Base-by-base conservation (phyloP, 75 land plant genomes). In the Cryptomeria japonica region DNA sequence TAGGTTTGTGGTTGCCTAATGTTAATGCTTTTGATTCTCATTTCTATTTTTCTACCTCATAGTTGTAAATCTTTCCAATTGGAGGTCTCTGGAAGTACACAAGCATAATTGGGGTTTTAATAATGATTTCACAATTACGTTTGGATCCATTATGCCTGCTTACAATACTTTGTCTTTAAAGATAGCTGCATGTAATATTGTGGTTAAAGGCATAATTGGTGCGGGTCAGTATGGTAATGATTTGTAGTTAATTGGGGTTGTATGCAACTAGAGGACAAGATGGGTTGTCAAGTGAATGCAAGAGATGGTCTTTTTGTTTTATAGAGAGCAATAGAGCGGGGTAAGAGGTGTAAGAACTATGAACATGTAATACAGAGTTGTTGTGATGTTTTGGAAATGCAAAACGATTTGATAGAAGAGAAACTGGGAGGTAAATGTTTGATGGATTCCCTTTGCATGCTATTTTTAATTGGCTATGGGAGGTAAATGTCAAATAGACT, bases 71-170 rank as follows among this genome's bases (percentile, higher is more conserved):
- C 53, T 49, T 11, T 49, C 53, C 0, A 49, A 13, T 49, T 49
- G 53, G 53, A 49, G 53, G 53, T 13, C 53, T 49, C 53, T 49
- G 53, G 53, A 49, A 49, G 14, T 9, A 49, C 53, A 49, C 13
- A 49, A 49, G 53, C 53, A 49, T 13, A 49, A 49, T 49, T 49
- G 53, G 53, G 53, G 53, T 25, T 64, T 3, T 64, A 14, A 22
- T 5, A 64, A 25, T 25, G 72, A 64, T 64, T 64, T 22, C n/a
- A 5, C n/a, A 28, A 4, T 64, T 5, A 25, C n/a, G 22, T 64
- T 64, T 64, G 72, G 72, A 64, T 64, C 72, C 31, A 72, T 72
- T 72, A 34, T 72, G 75, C 75, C 75, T n/a, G 31, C 75, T 72
- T 2, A 72, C 10, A 3, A 1, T 31, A 31, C 34, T n/a, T 31